A percentile compares a stretch with the other conserved stretches of the same genome.
These are phyloP conservation scores for Wickerhamomyces strasburgensis DNA, from an alignment of 805 yeast genomes.

Conservation along the genomic window DNA sequence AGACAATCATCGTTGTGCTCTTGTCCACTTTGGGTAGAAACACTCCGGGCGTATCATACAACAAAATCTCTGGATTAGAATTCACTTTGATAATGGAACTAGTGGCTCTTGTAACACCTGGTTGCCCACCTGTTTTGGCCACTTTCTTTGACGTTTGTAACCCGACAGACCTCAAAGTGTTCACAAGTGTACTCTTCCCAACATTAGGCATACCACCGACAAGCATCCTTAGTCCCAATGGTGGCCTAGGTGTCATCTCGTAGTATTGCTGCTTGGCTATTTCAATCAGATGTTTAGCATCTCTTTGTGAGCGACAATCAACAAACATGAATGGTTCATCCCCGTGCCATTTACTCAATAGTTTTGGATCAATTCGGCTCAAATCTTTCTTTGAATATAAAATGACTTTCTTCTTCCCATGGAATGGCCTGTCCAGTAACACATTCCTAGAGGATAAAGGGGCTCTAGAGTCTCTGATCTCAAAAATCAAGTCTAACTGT, in stretches of 20 bases:
- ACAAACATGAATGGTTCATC: conserved; percentile 46
- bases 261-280: conserved; percentile 41
- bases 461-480: conserved; percentile 84
- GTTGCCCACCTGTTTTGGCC: conserved; percentile 79
- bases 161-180: conserved; percentile 50
- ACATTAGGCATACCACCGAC: conserved; percentile 96
- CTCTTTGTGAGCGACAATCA: conserved; percentile 49
- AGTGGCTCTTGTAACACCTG: conserved; percentile 83
- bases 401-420: conserved; percentile 51
- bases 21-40: conserved; percentile 68
- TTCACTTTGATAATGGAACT: conserved; percentile 68
- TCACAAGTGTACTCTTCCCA: conserved; percentile 89
- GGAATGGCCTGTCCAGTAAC: conserved; percentile 63
- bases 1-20: conserved; percentile 65
- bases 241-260: conserved; percentile 51
- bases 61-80: conserved; percentile 55
- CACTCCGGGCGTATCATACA: conserved; percentile 93
- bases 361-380: conserved; percentile 37
- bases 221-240: conserved; percentile 72
- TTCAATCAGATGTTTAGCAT: conserved; percentile 47
- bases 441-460: conserved; percentile 81
- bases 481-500: conserved; percentile 76
- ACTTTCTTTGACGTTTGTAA: conserved; percentile 48
- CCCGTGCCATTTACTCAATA: conserved; percentile 47
- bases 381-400: conserved; percentile 76